Evolutionary conservation across 2,329 filamentous ascomycete species (phyloP).

Genomic region (Neonectria ditissima): DNA sequence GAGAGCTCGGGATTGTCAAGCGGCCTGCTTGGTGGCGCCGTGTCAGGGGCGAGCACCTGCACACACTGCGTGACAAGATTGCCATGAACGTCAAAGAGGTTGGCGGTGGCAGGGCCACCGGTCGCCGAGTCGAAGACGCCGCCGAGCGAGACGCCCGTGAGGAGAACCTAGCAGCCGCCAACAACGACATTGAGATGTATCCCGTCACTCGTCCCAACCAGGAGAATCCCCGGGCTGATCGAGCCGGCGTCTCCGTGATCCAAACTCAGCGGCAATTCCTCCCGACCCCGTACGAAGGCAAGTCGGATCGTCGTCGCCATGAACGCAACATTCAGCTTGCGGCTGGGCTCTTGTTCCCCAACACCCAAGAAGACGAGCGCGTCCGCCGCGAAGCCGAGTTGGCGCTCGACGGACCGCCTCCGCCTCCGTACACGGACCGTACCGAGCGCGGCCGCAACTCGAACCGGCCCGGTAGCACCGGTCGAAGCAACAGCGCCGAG

Average conservation of each 20-base stretch:
- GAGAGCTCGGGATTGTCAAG: constrained; percentile 69
- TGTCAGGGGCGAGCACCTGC: constrained; percentile 58
- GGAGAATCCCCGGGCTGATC: constrained; percentile 48
- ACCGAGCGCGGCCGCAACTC: constrained; percentile 42
- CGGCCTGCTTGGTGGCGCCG: constrained; percentile 77
- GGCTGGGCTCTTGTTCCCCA: constrained; percentile 63
- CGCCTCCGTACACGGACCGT: constrained; percentile 54
- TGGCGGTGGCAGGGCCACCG: constrained; percentile 60
- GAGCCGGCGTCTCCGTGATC: constrained; percentile 46
- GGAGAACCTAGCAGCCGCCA: constrained; percentile 47
- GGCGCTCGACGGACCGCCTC: constrained; percentile 57
- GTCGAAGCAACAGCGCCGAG: constrained; percentile 59
- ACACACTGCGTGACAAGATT: constrained; percentile 64
- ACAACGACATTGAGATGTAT: constrained; percentile 56
- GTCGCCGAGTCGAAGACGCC: constrained; percentile 54
- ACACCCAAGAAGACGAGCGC: constrained; percentile 46
- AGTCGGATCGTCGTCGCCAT: constrained; percentile 57
- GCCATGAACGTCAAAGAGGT: constrained; percentile 67
- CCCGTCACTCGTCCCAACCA: constrained; percentile 38
- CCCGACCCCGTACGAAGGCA: constrained; percentile 52
- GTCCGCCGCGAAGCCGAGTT: constrained; percentile 54
- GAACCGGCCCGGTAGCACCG: constrained; percentile 47
- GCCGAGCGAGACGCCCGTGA: constrained; percentile 52
- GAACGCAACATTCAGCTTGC: constrained; percentile 59
- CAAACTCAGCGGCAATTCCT: constrained; percentile 30